Base-by-base conservation (phyloP, 176 grass and related monocot species). In the maize (Zea mays) region DNA sequence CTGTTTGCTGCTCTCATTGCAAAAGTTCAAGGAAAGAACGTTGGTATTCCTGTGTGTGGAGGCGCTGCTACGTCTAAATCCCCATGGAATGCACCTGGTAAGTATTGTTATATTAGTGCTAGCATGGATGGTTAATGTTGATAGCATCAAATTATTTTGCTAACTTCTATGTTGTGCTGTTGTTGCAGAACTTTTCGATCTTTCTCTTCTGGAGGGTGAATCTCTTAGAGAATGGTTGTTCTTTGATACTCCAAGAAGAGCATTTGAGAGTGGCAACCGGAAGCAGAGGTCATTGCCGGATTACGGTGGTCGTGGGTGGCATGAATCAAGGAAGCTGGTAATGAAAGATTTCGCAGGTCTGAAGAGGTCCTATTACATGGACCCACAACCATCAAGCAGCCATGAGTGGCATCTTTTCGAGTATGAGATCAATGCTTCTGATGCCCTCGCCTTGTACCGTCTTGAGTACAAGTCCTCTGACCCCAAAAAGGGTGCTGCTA, bases 301-400 rank as follows among this genome's bases (percentile, higher is more conserved):
- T 87, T 97, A 97, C 71, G 85, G 20, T 35, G 94, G 94, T 5
- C 86, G 94, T 67, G 94, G 94, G 47, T 97, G 94, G 90, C 94
- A 97, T 77, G 94, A 97, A 87, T 97, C 94, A 38, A 88, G 94
- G 81, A 97, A 97, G 74, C 94, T 93, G 85, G 78, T 87, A 15
- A 89, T 93, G 86, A 97, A 97, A 77, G 90, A 97, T 49, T 93
- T 83, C 27, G 88, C 75, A 15, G 94, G 94, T 55, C 67, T 87
- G 27, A 97, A 93, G 80, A 90, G 89, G 63, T 97, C 94, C 33
- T 97, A 97, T 77, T 97, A 97, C 71, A 97, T 97, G 94, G 94
- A 97, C 58, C 94, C 94, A 13, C 94, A 97, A 76, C 94, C 94
- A 37, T 75, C 88, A 38, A 82, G 65, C 84, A 69, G 67, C 77